Evolutionary conservation across 108 stramenopile genomes (phyloP).

Genomic region (Cyclotella kingstonii): DNA sequence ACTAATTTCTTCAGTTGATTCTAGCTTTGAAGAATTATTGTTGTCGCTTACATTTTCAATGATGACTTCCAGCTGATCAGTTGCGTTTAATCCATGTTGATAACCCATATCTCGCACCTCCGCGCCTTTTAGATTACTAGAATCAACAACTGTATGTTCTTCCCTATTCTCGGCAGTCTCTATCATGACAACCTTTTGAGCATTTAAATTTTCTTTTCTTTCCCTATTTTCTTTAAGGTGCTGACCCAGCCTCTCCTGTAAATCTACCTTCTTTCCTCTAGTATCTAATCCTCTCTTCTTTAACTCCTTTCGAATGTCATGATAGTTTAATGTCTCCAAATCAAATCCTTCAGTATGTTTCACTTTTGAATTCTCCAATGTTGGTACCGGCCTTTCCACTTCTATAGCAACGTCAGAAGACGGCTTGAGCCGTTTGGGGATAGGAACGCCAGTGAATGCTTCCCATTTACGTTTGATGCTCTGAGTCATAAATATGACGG

Average conservation of each 20-base stretch:
- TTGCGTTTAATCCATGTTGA: too few species aligned
- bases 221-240: neutral
- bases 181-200: neutral
- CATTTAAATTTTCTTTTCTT: neutral
- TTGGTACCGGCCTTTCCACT: neutral
- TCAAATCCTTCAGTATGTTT: neutral
- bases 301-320: conserved; percentile 4
- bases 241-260: neutral
- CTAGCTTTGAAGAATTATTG: too few species aligned
- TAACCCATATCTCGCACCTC: too few species aligned
- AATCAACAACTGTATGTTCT: conserved; percentile 2
- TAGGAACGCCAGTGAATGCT: conserved; percentile 20
- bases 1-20: too few species aligned
- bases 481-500: too few species aligned
- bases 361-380: neutral
- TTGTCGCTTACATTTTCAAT: too few species aligned
- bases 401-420: neutral
- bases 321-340: neutral
- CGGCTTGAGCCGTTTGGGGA: conserved; percentile 32
- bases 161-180: conserved; percentile 9
- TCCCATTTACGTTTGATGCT: conserved; percentile 43
- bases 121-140: too few species aligned
- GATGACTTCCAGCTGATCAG: too few species aligned
- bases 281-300: neutral
- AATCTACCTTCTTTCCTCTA: neutral